Evolutionary conservation across 805 yeast genomes (phyloP), one percentile per base, ranked within the genome.

Genomic region (Barnettozyma siamensis): DNA sequence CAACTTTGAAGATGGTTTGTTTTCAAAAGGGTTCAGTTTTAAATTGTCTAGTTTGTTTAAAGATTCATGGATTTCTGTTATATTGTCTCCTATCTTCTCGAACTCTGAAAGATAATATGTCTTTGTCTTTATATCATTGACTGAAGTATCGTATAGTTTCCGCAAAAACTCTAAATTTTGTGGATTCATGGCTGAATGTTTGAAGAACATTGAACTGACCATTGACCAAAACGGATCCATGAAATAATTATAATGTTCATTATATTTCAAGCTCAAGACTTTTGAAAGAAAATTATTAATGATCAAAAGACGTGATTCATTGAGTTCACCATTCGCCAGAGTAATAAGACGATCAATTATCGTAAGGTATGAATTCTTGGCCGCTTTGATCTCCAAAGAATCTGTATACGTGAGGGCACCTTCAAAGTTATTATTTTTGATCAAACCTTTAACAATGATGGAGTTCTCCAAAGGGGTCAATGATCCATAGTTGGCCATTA

Each of bases 201-300:
- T 51, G 41, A 54, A 37, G 33, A 39, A 54, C 18, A 48, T 16
- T 12, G 57, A 46, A 2, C 50, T 39, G 5, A 54, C 18, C 48
- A 49, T 43, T 21, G 42, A 44, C 58, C 58, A 52, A 29, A 54
- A 54, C 6, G 42, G 33, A 11, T 40, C 41, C 9, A 35, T 35
- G 26, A 20, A n/a, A 18, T 32, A 37, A 18, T 41, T 31, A 21
- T 41, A 41, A 16, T 26, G 17, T 17, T 37, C 38, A 34, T 41
- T 40, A 5, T 19, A 9, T 5, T 23, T 13, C 5, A 35, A 11
- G 12, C 8, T 21, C 3, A 23, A 7, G 37, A 48, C 42, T 13
- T 41, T 52, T 9, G 41, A 35, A 8, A 51, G 9, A 29, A 54
- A 36, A 13, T 29, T 49, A 23, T 52, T 44, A 7, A 51, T 47